Percentiles rank a stretch among this genome's conserved stretches.
Conservation (phyloP, 108 stramenopile species). For the Heterococcus sp. region DNA sequence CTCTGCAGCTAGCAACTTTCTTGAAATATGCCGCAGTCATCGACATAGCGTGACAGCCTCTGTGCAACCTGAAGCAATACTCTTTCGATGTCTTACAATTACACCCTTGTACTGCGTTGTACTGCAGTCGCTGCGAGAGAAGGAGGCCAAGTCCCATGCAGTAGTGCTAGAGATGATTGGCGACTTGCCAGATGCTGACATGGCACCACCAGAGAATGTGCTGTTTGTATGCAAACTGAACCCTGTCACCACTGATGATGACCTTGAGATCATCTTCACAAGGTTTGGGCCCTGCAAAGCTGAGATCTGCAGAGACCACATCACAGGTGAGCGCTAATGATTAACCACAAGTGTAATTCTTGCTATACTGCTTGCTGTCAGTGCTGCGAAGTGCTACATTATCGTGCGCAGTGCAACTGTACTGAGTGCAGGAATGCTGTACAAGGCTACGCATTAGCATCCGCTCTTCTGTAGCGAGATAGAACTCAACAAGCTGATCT, state of each 20-base stretch:
- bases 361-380: background rate
- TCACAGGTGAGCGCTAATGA: slow-evolving; percentile 87
- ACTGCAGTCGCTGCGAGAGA: slow-evolving; percentile 6
- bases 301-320: slow-evolving; percentile 89
- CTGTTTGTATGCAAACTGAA: slow-evolving; percentile 99
- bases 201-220: slow-evolving; percentile 89
- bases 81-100: background rate
- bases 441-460: too few species aligned
- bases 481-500: too few species aligned
- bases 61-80: too few species aligned
- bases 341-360: slow-evolving; percentile 17
- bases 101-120: background rate
- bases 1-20: too few species aligned
- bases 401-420: too few species aligned
- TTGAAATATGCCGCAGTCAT: too few species aligned
- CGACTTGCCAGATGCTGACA: slow-evolving; percentile 63
- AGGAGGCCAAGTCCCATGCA: slow-evolving; percentile 68
- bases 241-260: slow-evolving; percentile 89
- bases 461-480: too few species aligned
- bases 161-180: slow-evolving; percentile 98
- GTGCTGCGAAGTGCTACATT: too few species aligned
- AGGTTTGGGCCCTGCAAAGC: slow-evolving; percentile 41
- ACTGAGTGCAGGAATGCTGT: too few species aligned
- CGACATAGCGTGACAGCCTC: too few species aligned
- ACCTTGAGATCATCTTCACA: slow-evolving; percentile 93